Conservation (phyloP, 2,329 filamentous ascomycete species). For the Coniochaeta sp. region DNA sequence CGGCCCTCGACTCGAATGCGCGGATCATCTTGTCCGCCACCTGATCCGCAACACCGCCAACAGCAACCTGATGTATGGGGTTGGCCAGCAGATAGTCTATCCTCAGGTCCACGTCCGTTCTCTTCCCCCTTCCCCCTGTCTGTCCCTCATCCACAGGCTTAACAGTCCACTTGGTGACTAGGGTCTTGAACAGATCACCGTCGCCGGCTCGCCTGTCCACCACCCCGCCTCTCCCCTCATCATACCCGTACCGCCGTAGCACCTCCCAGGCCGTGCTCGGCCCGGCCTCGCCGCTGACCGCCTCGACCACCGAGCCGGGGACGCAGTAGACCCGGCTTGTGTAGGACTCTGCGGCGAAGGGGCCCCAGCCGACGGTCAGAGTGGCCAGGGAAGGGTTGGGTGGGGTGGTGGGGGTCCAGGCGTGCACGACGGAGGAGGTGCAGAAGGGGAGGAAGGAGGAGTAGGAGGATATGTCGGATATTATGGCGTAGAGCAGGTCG, state of each 20-base stretch:
- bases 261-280: slow-evolving; percentile 33
- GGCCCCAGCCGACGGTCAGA: slow-evolving; percentile 78
- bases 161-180: slow-evolving; percentile 65
- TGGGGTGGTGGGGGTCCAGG: slow-evolving; percentile 43
- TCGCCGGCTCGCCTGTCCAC: slow-evolving; percentile 20
- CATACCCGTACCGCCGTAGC: slow-evolving; percentile 18
- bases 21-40: slow-evolving; percentile 84
- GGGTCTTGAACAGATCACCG: slow-evolving; percentile 51
- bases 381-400: slow-evolving; percentile 67
- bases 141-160: slow-evolving; percentile 24
- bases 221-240: slow-evolving; percentile 1
- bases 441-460: slow-evolving; percentile 88
- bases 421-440: slow-evolving; percentile 66
- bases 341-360: slow-evolving; percentile 72
- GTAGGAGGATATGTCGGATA: slow-evolving; percentile 85
- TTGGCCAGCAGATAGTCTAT: slow-evolving; percentile 83
- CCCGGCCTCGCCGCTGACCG: slow-evolving; percentile 55
- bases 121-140: slow-evolving; percentile 14
- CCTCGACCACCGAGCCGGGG: slow-evolving; percentile 66
- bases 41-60: slow-evolving; percentile 72
- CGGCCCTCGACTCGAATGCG: slow-evolving; percentile 81
- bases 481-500: slow-evolving; percentile 67
- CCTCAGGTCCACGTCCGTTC: slow-evolving; percentile 65
- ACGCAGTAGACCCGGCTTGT: slow-evolving; percentile 73
- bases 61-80: slow-evolving; percentile 78